Evolutionary conservation across 2,329 filamentous ascomycete species (phyloP).

Genomic region (Colletotrichum destructivum): DNA sequence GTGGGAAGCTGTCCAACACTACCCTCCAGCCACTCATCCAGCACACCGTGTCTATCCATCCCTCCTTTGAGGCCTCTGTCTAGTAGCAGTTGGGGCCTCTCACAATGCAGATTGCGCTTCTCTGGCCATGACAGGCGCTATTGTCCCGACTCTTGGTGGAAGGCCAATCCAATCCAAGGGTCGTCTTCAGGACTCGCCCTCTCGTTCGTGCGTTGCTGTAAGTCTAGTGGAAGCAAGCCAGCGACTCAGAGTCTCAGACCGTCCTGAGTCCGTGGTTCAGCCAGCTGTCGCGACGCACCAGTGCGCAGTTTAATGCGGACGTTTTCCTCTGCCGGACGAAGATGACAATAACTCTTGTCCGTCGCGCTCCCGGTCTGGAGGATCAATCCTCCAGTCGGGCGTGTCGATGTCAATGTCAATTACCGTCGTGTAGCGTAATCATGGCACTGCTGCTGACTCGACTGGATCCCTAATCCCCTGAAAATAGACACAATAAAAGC

Average conservation of each 20-base stretch:
- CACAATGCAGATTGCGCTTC: not conserved
- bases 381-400: not conserved
- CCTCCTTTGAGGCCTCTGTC: too few relatives aligned
- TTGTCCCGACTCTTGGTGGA: not conserved
- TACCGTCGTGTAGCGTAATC: conserved; percentile 3
- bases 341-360: conserved; percentile 5
- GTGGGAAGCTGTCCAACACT: not conserved
- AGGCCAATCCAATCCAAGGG: conserved; percentile 19
- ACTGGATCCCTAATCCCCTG: conserved; percentile 12
- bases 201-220: conserved; percentile 26
- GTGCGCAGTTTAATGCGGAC: not conserved
- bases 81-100: too few relatives aligned
- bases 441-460: conserved; percentile 28
- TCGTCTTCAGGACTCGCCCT: conserved; percentile 16
- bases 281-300: conserved; percentile 31
- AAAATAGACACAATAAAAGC: conserved; percentile 9
- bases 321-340: not conserved
- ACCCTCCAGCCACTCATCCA: not conserved
- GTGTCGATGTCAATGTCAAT: conserved; percentile 20
- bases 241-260: conserved; percentile 23
- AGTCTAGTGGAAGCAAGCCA: conserved; percentile 21
- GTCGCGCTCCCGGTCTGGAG: not conserved
- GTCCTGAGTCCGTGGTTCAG: conserved; percentile 18
- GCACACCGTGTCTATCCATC: conserved; percentile 25
- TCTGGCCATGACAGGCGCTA: conserved; percentile 1